Base-by-base conservation (phyloP, 176 grass and related monocot species). In the Ensete ventricosum region DNA sequence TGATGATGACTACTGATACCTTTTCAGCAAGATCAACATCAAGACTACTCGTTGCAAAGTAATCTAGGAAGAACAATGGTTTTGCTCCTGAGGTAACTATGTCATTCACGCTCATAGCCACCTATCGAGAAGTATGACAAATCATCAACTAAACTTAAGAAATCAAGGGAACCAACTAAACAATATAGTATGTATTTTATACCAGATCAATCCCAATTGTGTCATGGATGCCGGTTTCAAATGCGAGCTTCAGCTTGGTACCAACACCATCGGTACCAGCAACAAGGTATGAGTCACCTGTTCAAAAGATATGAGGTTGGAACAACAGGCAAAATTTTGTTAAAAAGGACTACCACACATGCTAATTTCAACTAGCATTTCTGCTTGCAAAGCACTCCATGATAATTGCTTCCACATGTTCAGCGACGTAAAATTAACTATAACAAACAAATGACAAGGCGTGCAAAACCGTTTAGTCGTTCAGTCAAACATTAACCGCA, bases 21-120 rank as follows among this genome's bases (percentile, higher is more conserved):
- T 91, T 94, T 81, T 91, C 95, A 53, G 95, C 95, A 73, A 99
- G 95, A 77, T 99, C 90, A 29, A 99, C 88, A 75, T 99, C 86
- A 50, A 99, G 88, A 71, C 81, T 80, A 88, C 95, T 99, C 0
- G 95, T 94, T 54, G 88, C 86, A 71, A 77, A 99, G 43, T 99
- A 99, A 82, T 99, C 95, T 19, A 99, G 86, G 82, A 99, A 99
- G 77, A 99, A 99, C 62, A 99, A 64, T 58, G 95, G 95, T 67
- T 91, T 87, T 19, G 95, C 95, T 43, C 95, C 95, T 4, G 91
- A 91, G 25, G 95, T 99, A 76, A 99, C 73, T 71, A 99, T 94
- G 76, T 99, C 90, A 75, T 99, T 99, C 27, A 99, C 95, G 53
- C 95, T 99, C 95, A 99, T 99, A 73, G 95, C 90, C 23, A 99